Evolutionary conservation across 2,329 filamentous ascomycete genomes (phyloP).

Genomic region (Pseudogymnoascus sp.): DNA sequence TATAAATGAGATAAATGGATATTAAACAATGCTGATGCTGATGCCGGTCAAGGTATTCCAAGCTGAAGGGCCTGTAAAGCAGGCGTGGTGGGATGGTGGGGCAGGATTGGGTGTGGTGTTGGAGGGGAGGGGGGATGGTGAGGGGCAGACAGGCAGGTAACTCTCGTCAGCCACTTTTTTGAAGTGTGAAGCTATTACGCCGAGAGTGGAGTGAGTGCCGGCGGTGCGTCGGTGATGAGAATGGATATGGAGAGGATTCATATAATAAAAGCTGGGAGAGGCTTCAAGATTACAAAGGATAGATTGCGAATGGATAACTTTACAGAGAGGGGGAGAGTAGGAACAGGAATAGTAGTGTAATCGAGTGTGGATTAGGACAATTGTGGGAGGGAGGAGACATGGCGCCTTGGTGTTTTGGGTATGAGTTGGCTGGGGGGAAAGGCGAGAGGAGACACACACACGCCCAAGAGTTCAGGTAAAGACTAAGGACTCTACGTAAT

Average conservation of each 20-base stretch:
- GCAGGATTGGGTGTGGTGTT: background rate
- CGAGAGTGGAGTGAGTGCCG: slow-evolving; percentile 1
- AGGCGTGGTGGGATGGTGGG: slow-evolving; percentile 4
- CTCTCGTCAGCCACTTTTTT: background rate
- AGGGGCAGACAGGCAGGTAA: slow-evolving; percentile 6
- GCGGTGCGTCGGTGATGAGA: background rate
- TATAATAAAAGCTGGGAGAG: background rate
- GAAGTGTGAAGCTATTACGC: background rate
- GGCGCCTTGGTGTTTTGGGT: background rate
- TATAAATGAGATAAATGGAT: slow-evolving; percentile 6
- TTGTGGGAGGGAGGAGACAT: background rate
- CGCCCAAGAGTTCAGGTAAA: background rate
- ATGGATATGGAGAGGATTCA: background rate
- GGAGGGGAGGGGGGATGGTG: background rate
- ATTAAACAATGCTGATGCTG: slow-evolving; percentile 7
- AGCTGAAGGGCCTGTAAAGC: slow-evolving; percentile 2
- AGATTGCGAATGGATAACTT: background rate
- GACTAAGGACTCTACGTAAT: slow-evolving; percentile 3
- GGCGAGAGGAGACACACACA: background rate
- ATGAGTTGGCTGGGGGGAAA: background rate
- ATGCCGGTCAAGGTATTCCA: background rate
- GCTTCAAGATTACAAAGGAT: background rate
- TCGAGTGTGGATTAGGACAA: background rate
- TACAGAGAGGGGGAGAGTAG: background rate
- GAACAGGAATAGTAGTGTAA: background rate